Evolutionary conservation across 306 rosid species (phyloP).

Genomic region (Acmispon strigosus): DNA sequence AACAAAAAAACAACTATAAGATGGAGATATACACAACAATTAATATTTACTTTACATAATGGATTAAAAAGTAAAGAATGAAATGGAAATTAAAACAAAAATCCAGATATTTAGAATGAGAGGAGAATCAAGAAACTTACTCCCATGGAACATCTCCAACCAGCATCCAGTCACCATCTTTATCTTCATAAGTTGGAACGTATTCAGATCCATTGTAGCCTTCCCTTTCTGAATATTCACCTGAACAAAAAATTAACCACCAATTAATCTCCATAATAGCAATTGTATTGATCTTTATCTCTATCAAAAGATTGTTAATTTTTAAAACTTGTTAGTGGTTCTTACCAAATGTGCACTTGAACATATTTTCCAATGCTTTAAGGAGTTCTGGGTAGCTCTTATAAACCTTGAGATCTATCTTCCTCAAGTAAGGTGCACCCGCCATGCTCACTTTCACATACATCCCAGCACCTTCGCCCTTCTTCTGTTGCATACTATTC

Average conservation of each 20-base stretch:
- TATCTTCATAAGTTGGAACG: slow-evolving; percentile 82
- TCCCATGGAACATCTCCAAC: slow-evolving; percentile 95
- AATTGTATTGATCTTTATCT: too few relatives aligned
- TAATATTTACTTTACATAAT: neutral
- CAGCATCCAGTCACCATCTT: slow-evolving; percentile 94
- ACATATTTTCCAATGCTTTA: slow-evolving; percentile 58
- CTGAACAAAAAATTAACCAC: slow-evolving; percentile 19
- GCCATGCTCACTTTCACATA: slow-evolving; percentile 82
- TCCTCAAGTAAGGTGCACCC: slow-evolving; percentile 88
- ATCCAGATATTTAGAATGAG: neutral
- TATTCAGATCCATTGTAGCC: slow-evolving; percentile 63
- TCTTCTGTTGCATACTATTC: slow-evolving; percentile 45
- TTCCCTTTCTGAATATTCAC: slow-evolving; percentile 69
- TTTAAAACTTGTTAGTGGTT: neutral
- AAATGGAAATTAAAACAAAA: neutral
- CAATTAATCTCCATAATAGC: neutral
- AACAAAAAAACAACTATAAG: neutral
- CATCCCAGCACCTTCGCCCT: slow-evolving; percentile 34
- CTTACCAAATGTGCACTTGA: slow-evolving; percentile 67
- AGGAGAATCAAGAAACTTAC: slow-evolving; percentile 40
- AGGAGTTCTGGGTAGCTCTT: slow-evolving; percentile 62
- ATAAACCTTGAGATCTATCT: slow-evolving; percentile 67
- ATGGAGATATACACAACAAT: neutral
- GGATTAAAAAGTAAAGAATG: neutral
- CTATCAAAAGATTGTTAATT: neutral